phyloP scores from a whole-genome alignment of 305 asterid genomes.

The Coffea humblotiana region DNA sequence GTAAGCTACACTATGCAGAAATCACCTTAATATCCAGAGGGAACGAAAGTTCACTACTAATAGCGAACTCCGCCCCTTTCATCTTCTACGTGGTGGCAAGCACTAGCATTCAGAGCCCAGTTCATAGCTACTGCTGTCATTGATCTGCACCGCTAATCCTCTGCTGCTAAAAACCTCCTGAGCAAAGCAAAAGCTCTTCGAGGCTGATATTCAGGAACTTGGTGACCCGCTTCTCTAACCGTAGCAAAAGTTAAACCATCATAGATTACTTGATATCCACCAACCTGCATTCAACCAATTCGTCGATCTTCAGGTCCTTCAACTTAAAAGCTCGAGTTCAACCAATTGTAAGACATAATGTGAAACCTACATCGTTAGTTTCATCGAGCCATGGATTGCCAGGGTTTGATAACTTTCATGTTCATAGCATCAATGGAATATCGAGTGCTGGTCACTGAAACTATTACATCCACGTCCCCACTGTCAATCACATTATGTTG shows the following conservation, averaged over 20 bases:
- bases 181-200: conserved; percentile 35
- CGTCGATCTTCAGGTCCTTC: neutral
- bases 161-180: conserved; percentile 15
- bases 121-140: neutral
- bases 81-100: too few species aligned
- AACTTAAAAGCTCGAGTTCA: too few species aligned
- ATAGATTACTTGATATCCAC: conserved; percentile 36
- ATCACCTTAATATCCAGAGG: too few species aligned
- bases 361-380: conserved; percentile 18
- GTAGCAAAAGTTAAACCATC: conserved; percentile 41
- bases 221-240: conserved; percentile 41
- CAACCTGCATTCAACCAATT: conserved; percentile 22
- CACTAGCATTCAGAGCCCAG: neutral
- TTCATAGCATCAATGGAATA: conserved; percentile 40
- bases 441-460: conserved; percentile 40
- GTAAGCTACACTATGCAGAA: too few species aligned
- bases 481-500: conserved; percentile 19
- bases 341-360: too few species aligned
- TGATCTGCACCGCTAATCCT: neutral
- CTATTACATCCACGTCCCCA: conserved; percentile 44
- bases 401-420: conserved; percentile 33
- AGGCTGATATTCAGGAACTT: conserved; percentile 43
- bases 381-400: conserved; percentile 41
- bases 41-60: too few species aligned
- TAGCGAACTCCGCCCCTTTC: too few species aligned